Evolutionary conservation across 345 rosid species (phyloP).

Genomic region (Rhodomyrtus tomentosa): DNA sequence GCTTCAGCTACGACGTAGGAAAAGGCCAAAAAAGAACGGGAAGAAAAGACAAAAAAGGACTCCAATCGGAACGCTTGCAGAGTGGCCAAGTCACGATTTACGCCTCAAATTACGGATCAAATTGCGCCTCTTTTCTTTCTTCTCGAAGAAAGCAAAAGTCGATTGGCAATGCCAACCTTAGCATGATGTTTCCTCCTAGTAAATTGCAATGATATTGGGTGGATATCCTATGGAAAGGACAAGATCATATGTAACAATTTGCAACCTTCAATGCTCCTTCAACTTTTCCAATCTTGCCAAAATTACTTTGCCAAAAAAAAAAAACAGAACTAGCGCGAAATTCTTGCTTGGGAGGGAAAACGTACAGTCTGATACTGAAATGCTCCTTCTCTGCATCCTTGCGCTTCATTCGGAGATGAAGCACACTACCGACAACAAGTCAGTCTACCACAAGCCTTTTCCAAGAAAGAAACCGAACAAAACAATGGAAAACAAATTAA

Average conservation of each 20-base stretch:
- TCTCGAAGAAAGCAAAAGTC: background rate
- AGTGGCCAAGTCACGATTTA: background rate
- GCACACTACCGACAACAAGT: background rate
- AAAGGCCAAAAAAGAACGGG: background rate
- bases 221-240: no score
- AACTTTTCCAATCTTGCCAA: background rate
- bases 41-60: background rate
- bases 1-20: background rate
- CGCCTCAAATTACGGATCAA: background rate
- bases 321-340: background rate
- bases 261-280: background rate
- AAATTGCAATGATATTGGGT: background rate
- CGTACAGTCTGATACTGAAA: background rate
- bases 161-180: background rate
- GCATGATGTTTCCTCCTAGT: background rate
- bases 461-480: background rate
- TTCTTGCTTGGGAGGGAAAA: background rate
- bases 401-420: background rate
- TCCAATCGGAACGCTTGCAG: background rate
- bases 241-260: background rate
- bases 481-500: background rate
- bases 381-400: background rate
- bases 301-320: background rate
- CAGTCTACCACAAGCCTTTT: background rate
- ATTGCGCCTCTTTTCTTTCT: background rate